Conservation (phyloP, 352 stramenopile genomes). For the Saprolegnia parasitica region DNA sequence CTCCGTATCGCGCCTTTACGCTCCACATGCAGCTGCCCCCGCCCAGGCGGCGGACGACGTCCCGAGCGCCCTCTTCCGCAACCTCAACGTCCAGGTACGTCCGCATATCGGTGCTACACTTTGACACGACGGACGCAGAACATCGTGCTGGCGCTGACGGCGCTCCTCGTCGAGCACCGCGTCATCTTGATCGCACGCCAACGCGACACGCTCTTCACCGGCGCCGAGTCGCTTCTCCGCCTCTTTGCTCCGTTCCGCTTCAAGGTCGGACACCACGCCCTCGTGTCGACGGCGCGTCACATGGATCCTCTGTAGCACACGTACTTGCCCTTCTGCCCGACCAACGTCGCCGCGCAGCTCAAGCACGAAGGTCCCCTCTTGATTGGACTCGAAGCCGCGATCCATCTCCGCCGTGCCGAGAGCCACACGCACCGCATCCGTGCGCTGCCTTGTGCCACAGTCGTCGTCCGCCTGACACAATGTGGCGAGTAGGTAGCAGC, state of each 20-base stretch:
- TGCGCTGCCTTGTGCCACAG: too few species aligned
- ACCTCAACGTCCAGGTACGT: slow-evolving; percentile 21
- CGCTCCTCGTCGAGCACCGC: slow-evolving; percentile 25
- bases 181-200: background rate
- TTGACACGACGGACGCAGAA: background rate
- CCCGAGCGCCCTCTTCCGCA: background rate
- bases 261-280: slow-evolving; percentile 43
- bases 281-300: too few species aligned
- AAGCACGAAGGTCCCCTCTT: slow-evolving; percentile 39
- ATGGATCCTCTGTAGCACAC: slow-evolving; percentile 36
- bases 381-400: slow-evolving; percentile 45
- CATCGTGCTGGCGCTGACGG: background rate
- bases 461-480: too few species aligned
- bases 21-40: slow-evolving; percentile 29
- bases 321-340: slow-evolving; percentile 51
- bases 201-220: background rate
- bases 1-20: slow-evolving; percentile 40
- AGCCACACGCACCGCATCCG: slow-evolving; percentile 46
- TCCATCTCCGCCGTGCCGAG: slow-evolving; percentile 48
- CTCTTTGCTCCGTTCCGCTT: slow-evolving; percentile 56
- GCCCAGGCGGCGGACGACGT: background rate
- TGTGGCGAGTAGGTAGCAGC: slow-evolving; percentile 50
- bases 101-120: too few species aligned
- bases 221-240: slow-evolving; percentile 35
- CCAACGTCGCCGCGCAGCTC: slow-evolving; percentile 37